Base-by-base conservation (phyloP, 2,329 filamentous ascomycete species). In the Thelonectria discophora region DNA sequence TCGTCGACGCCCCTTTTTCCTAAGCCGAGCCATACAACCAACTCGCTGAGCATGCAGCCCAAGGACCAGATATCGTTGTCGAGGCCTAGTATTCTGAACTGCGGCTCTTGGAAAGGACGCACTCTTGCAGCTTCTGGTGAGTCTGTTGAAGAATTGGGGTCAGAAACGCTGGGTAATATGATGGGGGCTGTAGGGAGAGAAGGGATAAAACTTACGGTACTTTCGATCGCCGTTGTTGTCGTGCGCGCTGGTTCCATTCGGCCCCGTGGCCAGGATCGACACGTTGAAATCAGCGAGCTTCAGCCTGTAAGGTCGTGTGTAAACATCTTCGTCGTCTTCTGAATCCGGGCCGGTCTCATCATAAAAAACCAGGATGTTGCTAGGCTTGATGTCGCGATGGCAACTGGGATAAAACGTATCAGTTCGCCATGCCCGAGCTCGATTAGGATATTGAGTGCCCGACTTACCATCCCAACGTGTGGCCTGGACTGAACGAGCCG, bases 271-370 rank as follows among this genome's bases (percentile, higher is more conserved):
- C n/a, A n/a, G n/a, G n/a, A n/a, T 63, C 1, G 62, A 57, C 12
- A 58, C 58, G 3, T 65, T 65, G 20, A 65, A 67, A n/a, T 67
- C 59, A 2, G 62, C 51, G 21, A 67, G 50, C 15, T 65, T 67
- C 24, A 64, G 40, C 1, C 6, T 48, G 15, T 67, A 60, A 2
- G 27, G 27, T 9, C 27, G 2, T 10, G 27, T 30, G 7, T 30
- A 30, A 8, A 2, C 4, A 7, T 30, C 27, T 30, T 5, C 8
- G 27, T 30, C 27, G 1, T 30, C 48, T 1, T 12, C 2, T 0
- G 64, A 54, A 2, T 57, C 59, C 0, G 17, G 5, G 12, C 24
- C 59, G 2, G 12, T 13, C 4, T 46, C 58, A 0, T 45, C 18
- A 8, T 30, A 30, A 1, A 64, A 68, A 1, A 68, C 53, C 1